Evolutionary conservation across 192 early-diverging fungal species (phyloP), one percentile per base, ranked within the genome.

Genomic region (Coemansia sp.): DNA sequence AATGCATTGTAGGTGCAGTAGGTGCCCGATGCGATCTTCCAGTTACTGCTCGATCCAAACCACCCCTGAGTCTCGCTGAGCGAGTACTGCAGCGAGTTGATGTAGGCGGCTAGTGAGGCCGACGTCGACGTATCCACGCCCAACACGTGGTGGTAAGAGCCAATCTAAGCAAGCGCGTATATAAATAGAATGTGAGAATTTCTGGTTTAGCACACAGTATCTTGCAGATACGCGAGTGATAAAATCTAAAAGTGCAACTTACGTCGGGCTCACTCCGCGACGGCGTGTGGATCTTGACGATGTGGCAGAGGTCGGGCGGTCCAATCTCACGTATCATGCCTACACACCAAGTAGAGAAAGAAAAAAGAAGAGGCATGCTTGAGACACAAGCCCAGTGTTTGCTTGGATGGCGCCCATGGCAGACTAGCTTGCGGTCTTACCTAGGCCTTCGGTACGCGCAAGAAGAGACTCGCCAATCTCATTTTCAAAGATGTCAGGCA

Each of bases 1-100:
- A 99, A 99, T 4, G 94, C 94, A 80, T 99, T 98, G 84, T 93
- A 99, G 75, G 95, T 93, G 83, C 97, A 95, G 82, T 91, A 92
- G 1, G 89, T 91, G 22, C 90, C 91, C 22, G 86, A 87, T 11
- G 74, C 75, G 53, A 92, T 88, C 75, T 90, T 90, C 87, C 79
- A 76, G 64, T 62, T 67, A 49, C 72, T 85, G 47, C 44, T 66
- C 72, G 62, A 64, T 12, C 80, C 80, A 64, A 83, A 83, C 81
- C 81, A 83, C 15, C 75, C 75, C 24, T 61, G 71, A 38, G 64
- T 64, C 43, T 76, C 79, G 62, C 61, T 76, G 4, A 82, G 68
- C 67, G 70, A 74, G 80, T 99, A 98, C 35, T 91, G 94, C 41
- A 99, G 78, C 22, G 95, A 95, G 76, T 97, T 98, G 63, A 99